Conservation (phyloP, 2,329 filamentous ascomycete species). For the Lasiodiplodia citricola region DNA sequence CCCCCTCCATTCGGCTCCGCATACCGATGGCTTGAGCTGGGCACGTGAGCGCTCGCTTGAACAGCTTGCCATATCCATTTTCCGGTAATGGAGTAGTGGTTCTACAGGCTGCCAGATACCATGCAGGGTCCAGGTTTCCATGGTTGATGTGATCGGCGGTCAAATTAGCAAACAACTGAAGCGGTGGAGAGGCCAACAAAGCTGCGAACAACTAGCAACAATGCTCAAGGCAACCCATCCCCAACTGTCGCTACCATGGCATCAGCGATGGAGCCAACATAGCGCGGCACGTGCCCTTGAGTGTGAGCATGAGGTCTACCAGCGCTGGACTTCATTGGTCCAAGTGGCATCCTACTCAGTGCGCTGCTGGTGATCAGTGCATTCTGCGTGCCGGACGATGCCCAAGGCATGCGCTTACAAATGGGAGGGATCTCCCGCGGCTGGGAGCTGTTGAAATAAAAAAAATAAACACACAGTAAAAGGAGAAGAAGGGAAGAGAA, state of each 20-base stretch:
- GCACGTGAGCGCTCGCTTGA: background rate
- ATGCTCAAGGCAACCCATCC: background rate
- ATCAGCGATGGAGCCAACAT: background rate
- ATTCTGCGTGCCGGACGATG: background rate
- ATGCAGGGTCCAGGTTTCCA: background rate
- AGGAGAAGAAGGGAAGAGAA: background rate
- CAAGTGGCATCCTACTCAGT: background rate
- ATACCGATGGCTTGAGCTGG: background rate
- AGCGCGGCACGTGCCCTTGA: background rate
- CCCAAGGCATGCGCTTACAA: slow-evolving; percentile 7
- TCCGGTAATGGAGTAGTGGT: background rate
- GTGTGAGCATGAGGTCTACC: background rate
- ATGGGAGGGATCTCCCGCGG: background rate
- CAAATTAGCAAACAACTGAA: background rate
- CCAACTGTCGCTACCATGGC: background rate
- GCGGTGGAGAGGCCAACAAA: background rate
- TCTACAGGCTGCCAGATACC: background rate
- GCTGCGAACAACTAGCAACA: background rate
- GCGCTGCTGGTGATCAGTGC: background rate
- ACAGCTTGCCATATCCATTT: background rate
- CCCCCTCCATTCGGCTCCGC: background rate
- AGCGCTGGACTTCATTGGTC: background rate
- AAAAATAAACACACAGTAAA: background rate
- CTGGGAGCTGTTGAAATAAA: background rate
- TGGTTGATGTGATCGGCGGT: background rate